Evolutionary conservation across 2,329 filamentous ascomycete species (phyloP).

Genomic region (Achaetomium macrosporum): DNA sequence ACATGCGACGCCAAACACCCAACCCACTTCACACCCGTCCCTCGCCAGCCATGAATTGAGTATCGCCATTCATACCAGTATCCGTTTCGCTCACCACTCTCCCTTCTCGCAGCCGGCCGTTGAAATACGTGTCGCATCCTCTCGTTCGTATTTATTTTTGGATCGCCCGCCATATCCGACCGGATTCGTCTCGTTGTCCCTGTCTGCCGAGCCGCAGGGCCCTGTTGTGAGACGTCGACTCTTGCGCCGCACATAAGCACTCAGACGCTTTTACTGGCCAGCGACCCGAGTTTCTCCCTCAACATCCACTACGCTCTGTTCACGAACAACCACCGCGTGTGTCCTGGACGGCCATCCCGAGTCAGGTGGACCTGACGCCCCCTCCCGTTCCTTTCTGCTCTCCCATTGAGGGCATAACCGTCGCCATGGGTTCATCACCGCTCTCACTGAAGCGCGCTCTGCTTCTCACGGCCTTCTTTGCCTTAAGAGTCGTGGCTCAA

Average conservation of each 20-base stretch:
- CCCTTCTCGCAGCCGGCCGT: conserved; percentile 10
- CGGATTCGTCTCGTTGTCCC: not conserved
- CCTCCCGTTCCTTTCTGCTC: conserved; percentile 1
- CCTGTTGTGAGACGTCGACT: conserved; percentile 8
- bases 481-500: conserved; percentile 27
- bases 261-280: conserved; percentile 1
- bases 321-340: not conserved
- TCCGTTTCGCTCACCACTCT: not conserved
- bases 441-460: conserved; percentile 31
- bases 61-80: not conserved
- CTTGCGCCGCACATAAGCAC: conserved; percentile 6
- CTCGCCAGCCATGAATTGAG: conserved; percentile 6
- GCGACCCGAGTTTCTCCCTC: not conserved
- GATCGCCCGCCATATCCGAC: conserved; percentile 1
- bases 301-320: not conserved
- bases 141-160: conserved; percentile 22
- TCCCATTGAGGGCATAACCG: conserved; percentile 1
- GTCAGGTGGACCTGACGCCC: not conserved
- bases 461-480: conserved; percentile 27
- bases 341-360: not conserved
- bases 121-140: conserved; percentile 20
- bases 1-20: too few species aligned
- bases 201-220: conserved; percentile 2
- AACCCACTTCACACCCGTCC: too few species aligned
- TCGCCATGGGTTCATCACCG: conserved; percentile 27